Percentiles rank a stretch among this genome's conserved stretches.
These are phyloP conservation scores for Verticillium dahliae DNA, from an alignment of 2,329 filamentous ascomycete genomes.

Conservation along the genomic window DNA sequence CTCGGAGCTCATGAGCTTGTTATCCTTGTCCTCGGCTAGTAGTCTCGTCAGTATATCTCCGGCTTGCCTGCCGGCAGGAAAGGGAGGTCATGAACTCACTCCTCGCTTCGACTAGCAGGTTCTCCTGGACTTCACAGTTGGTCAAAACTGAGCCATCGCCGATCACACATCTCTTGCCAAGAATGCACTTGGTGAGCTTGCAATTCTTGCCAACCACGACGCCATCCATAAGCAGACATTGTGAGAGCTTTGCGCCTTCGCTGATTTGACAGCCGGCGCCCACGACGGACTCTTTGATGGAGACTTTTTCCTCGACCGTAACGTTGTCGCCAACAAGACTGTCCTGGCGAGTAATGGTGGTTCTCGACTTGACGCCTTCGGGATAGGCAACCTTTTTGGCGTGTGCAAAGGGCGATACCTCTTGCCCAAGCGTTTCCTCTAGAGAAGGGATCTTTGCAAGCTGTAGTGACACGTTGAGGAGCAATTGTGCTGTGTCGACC, in stretches of 20 bases:
- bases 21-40: conserved; percentile 60
- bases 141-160: conserved; percentile 77
- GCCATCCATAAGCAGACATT: conserved; percentile 89
- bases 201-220: conserved; percentile 78
- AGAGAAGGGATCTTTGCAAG: conserved; percentile 76
- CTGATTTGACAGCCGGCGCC: conserved; percentile 83
- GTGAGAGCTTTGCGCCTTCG: conserved; percentile 76
- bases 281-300: conserved; percentile 89
- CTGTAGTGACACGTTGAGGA: conserved; percentile 75
- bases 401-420: conserved; percentile 69
- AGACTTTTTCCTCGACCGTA: conserved; percentile 77
- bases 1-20: conserved; percentile 61
- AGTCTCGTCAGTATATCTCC: conserved; percentile 9
- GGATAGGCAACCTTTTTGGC: conserved; percentile 75
- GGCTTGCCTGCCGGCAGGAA: neutral
- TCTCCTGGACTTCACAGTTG: conserved; percentile 90
- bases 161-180: conserved; percentile 74
- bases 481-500: conserved; percentile 78
- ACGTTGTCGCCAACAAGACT: conserved; percentile 84
- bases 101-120: conserved; percentile 74
- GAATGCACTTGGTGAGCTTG: conserved; percentile 79
- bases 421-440: conserved; percentile 50
- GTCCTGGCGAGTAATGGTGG: conserved; percentile 76
- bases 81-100: conserved; percentile 37
- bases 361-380: conserved; percentile 70